Base-by-base conservation (phyloP, 2,329 filamentous ascomycete species). In the Apiospora pterosperma region DNA sequence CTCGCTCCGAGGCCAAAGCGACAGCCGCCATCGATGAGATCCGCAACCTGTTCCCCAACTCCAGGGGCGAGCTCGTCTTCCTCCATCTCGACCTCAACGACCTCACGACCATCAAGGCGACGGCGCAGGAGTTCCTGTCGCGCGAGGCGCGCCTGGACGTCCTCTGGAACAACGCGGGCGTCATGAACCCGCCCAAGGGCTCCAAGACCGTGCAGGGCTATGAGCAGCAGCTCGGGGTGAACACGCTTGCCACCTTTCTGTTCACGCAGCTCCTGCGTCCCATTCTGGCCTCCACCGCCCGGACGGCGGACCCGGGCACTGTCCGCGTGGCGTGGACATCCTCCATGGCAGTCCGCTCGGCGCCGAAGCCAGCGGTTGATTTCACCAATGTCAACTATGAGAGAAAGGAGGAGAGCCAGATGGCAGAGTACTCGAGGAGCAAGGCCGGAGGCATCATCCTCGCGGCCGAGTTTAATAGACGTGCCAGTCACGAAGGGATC, bases 141-240 rank as follows among this genome's bases (percentile, higher is more conserved):
- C 70, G 69, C 34, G 79, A 82, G 66, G 44, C 63, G 3, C 72
- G 69, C 19, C 73, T 82, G 0, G 71, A 82, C 66, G 76, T 80
- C 3, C 71, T 82, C 0, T 79, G 74, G 68, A 77, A 78, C 64
- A 78, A 78, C 63, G 78, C 78, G 16, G 76, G 75, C 10, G 75
- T 81, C 5, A 79, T 79, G 77, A 66, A 67, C 1, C 76, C 77
- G 0, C 73, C 62, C 16, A n/a, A n/a, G n/a, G n/a, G n/a, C n/a
- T n/a, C n/a, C n/a, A 59, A 38, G 58, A 59, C 58, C 14, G 58
- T 23, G 19, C 74, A 76, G 63, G 72, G 74, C 21, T 70, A 74
- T 62, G 75, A 76, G 65, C 67, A 74, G 36, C 73, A 76, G 63
- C 64, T 76, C 6, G 74, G 71, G 36, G 69, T 69, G 23, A 41